These are phyloP conservation scores for Leccinum ochraceum DNA, from an alignment of 768 basidiomycete species.

Conservation along the genomic window DNA sequence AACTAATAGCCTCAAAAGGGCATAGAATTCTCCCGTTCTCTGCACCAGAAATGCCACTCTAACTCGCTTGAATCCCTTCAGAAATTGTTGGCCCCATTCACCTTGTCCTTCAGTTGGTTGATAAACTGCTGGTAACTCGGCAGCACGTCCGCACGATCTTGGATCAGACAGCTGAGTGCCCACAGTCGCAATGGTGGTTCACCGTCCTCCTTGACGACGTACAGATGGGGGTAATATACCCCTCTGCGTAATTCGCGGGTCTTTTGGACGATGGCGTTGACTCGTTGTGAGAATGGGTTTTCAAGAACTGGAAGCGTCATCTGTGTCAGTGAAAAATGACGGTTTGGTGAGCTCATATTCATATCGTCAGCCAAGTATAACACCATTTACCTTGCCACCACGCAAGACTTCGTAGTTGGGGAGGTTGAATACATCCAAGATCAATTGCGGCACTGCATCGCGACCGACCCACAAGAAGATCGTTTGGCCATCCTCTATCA, in stretches of 20 bases:
- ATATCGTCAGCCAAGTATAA: background rate
- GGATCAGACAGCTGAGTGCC: slow-evolving; percentile 93
- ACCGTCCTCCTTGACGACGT: slow-evolving; percentile 97
- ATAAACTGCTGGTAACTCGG: slow-evolving; percentile 98
- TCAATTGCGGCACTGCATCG: slow-evolving; percentile 93
- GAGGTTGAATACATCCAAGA: slow-evolving; percentile 93
- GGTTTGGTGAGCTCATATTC: background rate
- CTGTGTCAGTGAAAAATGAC: slow-evolving; percentile 38
- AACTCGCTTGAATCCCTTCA: slow-evolving; percentile 10
- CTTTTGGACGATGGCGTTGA: slow-evolving; percentile 93
- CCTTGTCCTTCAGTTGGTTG: slow-evolving; percentile 86
- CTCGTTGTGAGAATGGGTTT: slow-evolving; percentile 93
- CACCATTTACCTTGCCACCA: slow-evolving; percentile 77
- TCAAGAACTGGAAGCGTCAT: slow-evolving; percentile 88
- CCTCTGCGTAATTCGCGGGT: slow-evolving; percentile 92
- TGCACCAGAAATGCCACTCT: background rate
- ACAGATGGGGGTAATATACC: slow-evolving; percentile 90
- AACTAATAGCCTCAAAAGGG: slow-evolving; percentile 1
- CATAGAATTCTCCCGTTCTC: background rate
- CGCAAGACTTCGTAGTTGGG: slow-evolving; percentile 85
- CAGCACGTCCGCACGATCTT: slow-evolving; percentile 92
- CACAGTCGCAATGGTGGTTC: slow-evolving; percentile 93
- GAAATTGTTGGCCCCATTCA: slow-evolving; percentile 37
- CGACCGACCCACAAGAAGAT: slow-evolving; percentile 99
- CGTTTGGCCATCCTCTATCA: slow-evolving; percentile 97